These are phyloP conservation scores for Croton laevigatus DNA, from an alignment of 441 rosid species.

Conservation along the genomic window DNA sequence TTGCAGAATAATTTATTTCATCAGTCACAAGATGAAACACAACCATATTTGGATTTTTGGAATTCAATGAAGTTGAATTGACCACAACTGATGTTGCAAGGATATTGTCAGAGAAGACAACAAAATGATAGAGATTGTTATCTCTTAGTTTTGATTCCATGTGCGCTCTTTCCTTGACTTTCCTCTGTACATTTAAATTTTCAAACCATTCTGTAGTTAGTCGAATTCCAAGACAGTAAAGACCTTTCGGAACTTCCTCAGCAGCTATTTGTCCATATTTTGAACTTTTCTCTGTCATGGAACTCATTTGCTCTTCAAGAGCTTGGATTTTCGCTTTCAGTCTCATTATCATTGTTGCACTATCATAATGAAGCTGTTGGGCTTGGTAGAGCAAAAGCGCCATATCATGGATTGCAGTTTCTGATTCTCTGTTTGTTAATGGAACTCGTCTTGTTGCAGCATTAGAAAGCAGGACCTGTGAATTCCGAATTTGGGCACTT, in stretches of 20 bases:
- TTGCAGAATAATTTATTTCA: constrained; percentile 80
- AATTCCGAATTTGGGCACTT: constrained; percentile 94
- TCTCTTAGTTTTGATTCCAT: constrained; percentile 53
- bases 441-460: constrained; percentile 81
- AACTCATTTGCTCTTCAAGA: constrained; percentile 76
- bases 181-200: constrained; percentile 47
- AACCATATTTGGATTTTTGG: constrained; percentile 58
- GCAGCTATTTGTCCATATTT: constrained; percentile 99
- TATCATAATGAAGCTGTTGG: constrained; percentile 88
- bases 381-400: constrained; percentile 90
- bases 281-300: constrained; percentile 69
- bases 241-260: constrained; percentile 95
- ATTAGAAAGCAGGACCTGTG: constrained; percentile 74
- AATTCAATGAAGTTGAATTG: constrained; percentile 63
- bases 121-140: constrained; percentile 57
- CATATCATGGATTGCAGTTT: constrained; percentile 76
- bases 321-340: constrained; percentile 81
- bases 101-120: constrained; percentile 82
- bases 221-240: constrained; percentile 87
- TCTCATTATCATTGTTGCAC: constrained; percentile 97
- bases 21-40: constrained; percentile 95
- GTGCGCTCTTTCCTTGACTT: constrained; percentile 37
- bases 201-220: constrained; percentile 83
- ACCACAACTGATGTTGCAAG: constrained; percentile 83
- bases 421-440: constrained; percentile 68